Percentiles rank a stretch among this genome's conserved stretches.
Conservation (phyloP, 176 grass and related monocot genomes). For the Carex scoparia region DNA sequence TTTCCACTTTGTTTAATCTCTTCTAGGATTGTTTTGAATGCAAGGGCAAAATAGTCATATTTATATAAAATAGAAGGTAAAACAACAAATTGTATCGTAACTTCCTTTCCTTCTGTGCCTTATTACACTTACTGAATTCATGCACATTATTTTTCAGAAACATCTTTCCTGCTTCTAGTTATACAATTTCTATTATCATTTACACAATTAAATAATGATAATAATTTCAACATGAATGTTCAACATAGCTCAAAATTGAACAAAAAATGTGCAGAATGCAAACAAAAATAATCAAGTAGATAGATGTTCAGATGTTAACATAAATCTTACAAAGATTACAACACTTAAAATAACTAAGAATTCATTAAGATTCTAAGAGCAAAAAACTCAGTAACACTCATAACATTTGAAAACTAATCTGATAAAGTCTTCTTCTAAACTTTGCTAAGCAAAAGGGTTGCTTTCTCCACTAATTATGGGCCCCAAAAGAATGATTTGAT, state of each 20-base stretch:
- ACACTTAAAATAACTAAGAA: background rate
- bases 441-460: background rate
- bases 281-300: background rate
- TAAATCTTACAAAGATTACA: background rate
- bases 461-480: background rate
- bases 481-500: background rate
- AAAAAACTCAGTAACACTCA: background rate
- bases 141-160: background rate
- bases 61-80: too few species aligned
- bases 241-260: background rate
- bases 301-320: background rate
- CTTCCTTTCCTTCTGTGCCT: too few species aligned
- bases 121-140: too few species aligned
- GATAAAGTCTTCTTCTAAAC: background rate
- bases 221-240: background rate
- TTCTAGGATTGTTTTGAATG: too few species aligned
- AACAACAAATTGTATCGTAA: too few species aligned
- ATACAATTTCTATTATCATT: too few species aligned
- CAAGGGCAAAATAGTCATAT: too few species aligned
- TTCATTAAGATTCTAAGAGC: background rate
- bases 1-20: too few species aligned
- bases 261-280: background rate
- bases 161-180: too few species aligned
- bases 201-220: too few species aligned
- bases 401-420: background rate